Base-by-base conservation (phyloP, 495 filamentous ascomycete species). In the Penicillium lagena region DNA sequence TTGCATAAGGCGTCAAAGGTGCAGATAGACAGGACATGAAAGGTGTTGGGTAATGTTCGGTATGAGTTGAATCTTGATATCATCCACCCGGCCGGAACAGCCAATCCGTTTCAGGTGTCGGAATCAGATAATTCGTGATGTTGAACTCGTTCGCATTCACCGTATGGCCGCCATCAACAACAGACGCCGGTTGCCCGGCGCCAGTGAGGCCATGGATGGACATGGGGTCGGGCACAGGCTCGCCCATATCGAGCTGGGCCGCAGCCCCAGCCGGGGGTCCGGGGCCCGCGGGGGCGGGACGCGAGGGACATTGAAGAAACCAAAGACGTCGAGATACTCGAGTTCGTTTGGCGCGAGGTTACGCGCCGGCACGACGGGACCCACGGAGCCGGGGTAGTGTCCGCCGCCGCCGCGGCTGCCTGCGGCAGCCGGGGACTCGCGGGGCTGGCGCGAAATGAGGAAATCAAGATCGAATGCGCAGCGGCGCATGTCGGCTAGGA, bases 291-390 rank as follows among this genome's bases (percentile, higher is more conserved):
- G 38, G 8, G 57, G 48, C 10, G 86, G 83, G 7, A 93, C 68
- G 12, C 87, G 71, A 4, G 89, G 89, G 36, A 93, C 78, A 62
- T 94, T 94, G 71, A 94, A 95, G 66, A 90, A 94, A 48, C 90
- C 86, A 59, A 95, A 95, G 2, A 94, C 86, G 56, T 95, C 88
- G n/a, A 94, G 67, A 54, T 90, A 94, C 52, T 94, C 89, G 9
- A 93, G 69, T 46, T 95, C 86, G 58, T 90, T 87, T 8, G 83
- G 78, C 9, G 77, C 84, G n/a, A 81, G 81, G 43, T 78, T 89
- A 27, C 79, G 69, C 9, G 71, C 72, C 1, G 52, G 48, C 6
- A 58, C 46, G 9, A 61, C 63, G 1, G 73, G 63, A 4, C 22
- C 22, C 7, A 67, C 10, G 3, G 47, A 30, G 0, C 32, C 32